Base-by-base conservation (phyloP, 441 rosid species). In the Mallotus repandus region DNA sequence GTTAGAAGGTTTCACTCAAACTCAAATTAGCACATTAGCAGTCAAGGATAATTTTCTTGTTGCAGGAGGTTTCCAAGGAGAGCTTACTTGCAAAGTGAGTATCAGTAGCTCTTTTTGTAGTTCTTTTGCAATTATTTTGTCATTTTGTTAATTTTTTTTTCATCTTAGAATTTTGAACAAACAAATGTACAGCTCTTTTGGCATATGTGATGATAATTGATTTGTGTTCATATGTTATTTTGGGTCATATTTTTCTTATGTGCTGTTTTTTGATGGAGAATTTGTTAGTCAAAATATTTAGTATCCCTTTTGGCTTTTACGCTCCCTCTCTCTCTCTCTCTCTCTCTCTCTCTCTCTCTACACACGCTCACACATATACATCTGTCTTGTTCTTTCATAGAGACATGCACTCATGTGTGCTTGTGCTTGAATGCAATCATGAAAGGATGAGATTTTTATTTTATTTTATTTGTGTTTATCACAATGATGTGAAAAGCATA, bases 41-140 rank as follows among this genome's bases (percentile, higher is more conserved):
- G 98, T 94, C 18, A 89, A 85, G 81, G 97, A 90, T 76, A 88
- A 87, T 56, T 87, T 90, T 77, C 85, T 94, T 62, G 94, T 92
- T 68, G 98, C 97, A 32, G 98, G 98, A 22, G 98, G 98, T 21
- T 92, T 92, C 83, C 98, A 88, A 70, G 99, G 99, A 79, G 99
- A 92, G 76, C 91, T 94, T 58, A 91, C 87, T 70, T 94, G 98
- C 86, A 92, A 92, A 90, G 99, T 94, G 75, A 79, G 74, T 73
- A 15, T 12, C 6, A 2, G 6, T 12, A 49, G 3, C 41, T 53
- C 66, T 8, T 18, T 41, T 52, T 68, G 32, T 43, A 50, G 22
- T 7, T 64, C 43, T 41, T 2, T 9, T 11, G 4, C n/a, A 45
- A 13, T 63, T 46, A 29, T 38, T 25, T 7, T 70, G 15, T 19